Conservation (phyloP, 108 stramenopile genomes). For the Pseudonitzschia multiseries region DNA sequence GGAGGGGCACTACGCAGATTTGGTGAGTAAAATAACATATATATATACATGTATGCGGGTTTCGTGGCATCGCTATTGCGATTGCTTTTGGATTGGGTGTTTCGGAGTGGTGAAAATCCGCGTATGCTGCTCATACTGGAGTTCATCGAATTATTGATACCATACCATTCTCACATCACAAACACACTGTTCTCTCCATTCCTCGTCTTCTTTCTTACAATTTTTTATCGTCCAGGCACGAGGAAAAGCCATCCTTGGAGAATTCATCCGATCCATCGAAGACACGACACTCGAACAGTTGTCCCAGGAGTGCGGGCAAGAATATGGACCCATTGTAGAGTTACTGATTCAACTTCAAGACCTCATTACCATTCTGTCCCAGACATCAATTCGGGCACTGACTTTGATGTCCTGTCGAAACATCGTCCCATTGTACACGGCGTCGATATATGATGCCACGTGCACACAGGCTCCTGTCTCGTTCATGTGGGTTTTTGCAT, state of each 20-base stretch:
- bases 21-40: neutral
- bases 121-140: too few species aligned
- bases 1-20: constrained; percentile 25
- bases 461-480: constrained; percentile 18
- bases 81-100: too few species aligned
- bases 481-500: constrained; percentile 25
- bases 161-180: neutral
- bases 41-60: too few species aligned
- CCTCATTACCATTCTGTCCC: constrained; percentile 22
- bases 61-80: too few species aligned
- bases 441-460: constrained; percentile 26
- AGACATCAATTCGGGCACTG: constrained; percentile 17
- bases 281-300: constrained; percentile 19
- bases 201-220: neutral
- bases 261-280: constrained; percentile 4
- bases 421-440: constrained; percentile 41
- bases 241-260: neutral
- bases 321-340: constrained; percentile 23
- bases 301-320: constrained; percentile 32
- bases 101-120: too few species aligned
- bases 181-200: neutral
- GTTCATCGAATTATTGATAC: neutral
- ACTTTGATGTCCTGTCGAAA: constrained; percentile 34
- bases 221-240: neutral
- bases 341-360: constrained; percentile 18